Evolutionary conservation across 345 rosid species (phyloP).

Genomic region (Ricinus communis): DNA sequence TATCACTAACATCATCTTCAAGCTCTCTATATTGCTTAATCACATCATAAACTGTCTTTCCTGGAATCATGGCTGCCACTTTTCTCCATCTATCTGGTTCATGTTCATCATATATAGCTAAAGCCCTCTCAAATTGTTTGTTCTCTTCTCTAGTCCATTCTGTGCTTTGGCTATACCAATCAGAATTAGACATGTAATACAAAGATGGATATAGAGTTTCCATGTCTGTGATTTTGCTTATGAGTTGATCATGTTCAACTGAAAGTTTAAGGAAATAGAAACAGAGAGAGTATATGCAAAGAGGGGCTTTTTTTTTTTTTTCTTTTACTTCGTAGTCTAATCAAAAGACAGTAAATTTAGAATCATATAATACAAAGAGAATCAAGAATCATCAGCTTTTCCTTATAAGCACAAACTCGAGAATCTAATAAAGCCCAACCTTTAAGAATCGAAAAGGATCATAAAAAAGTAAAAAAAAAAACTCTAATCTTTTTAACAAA

Average conservation of each 20-base stretch:
- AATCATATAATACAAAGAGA: conserved; percentile 26
- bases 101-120: conserved; percentile 60
- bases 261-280: neutral
- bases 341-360: conserved; percentile 16
- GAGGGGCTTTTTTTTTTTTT: neutral
- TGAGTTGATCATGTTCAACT: neutral
- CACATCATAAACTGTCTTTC: conserved; percentile 70
- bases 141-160: conserved; percentile 79
- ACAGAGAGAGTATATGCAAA: neutral
- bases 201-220: conserved; percentile 55
- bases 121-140: conserved; percentile 75
- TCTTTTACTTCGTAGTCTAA: neutral
- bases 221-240: conserved; percentile 33
- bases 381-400: conserved; percentile 40
- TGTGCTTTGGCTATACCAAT: conserved; percentile 30
- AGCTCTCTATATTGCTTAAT: conserved; percentile 63
- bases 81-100: conserved; percentile 72
- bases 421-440: conserved; percentile 36
- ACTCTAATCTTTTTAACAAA: conserved; percentile 14
- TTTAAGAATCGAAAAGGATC: conserved; percentile 36
- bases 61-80: conserved; percentile 70
- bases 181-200: conserved; percentile 27
- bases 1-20: conserved; percentile 63
- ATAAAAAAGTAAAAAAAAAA: conserved; percentile 19
- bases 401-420: conserved; percentile 25